A percentile compares a stretch with the other conserved stretches of the same genome.
Conservation (phyloP, 805 yeast genomes). For the Yamadazyma scolyti region DNA sequence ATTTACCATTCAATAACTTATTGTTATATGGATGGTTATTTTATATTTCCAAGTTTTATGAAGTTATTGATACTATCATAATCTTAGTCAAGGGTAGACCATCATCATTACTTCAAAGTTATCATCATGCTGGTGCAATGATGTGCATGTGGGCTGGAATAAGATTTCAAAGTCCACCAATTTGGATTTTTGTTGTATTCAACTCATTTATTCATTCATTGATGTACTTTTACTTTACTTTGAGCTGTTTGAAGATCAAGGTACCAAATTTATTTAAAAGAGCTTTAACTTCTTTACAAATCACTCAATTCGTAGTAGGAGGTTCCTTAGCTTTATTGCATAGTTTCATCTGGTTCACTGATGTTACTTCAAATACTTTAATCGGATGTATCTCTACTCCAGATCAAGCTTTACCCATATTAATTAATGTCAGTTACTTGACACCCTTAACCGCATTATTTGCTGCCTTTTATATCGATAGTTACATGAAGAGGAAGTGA, state of each 20-base stretch:
- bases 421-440: slow-evolving; percentile 60
- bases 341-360: slow-evolving; percentile 57
- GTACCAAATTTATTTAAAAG: slow-evolving; percentile 59
- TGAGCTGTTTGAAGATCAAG: slow-evolving; percentile 53
- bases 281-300: slow-evolving; percentile 62
- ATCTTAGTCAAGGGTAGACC: slow-evolving; percentile 67
- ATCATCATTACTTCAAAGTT: slow-evolving; percentile 63
- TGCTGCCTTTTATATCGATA: slow-evolving; percentile 61
- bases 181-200: slow-evolving; percentile 77
- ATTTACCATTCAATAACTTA: slow-evolving; percentile 32
- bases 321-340: slow-evolving; percentile 66
- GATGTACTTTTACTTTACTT: slow-evolving; percentile 68
- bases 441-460: slow-evolving; percentile 65
- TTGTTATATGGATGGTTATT: slow-evolving; percentile 62
- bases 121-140: slow-evolving; percentile 80
- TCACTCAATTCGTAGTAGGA: slow-evolving; percentile 64
- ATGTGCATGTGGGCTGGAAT: slow-evolving; percentile 80
- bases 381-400: slow-evolving; percentile 50
- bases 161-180: slow-evolving; percentile 66
- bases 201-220: slow-evolving; percentile 74
- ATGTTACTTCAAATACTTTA: slow-evolving; percentile 35
- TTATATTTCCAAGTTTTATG: slow-evolving; percentile 68
- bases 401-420: slow-evolving; percentile 60
- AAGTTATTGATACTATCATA: slow-evolving; percentile 64
- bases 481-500: slow-evolving; percentile 35